Evolutionary conservation across 2,329 filamentous ascomycete species (phyloP).

Genomic region (Neophaeococcomyces aloes): DNA sequence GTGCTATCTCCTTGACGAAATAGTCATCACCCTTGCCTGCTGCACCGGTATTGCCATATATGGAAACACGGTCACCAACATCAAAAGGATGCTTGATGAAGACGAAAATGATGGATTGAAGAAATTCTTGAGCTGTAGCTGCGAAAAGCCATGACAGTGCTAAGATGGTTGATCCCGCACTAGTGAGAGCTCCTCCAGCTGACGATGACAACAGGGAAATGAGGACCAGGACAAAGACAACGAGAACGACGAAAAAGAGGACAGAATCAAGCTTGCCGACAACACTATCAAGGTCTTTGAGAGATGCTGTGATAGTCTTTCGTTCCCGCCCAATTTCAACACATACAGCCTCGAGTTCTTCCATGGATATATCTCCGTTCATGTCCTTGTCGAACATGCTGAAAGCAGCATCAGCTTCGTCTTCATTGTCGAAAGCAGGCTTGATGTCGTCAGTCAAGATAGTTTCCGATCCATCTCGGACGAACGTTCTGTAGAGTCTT

Average conservation of each 20-base stretch:
- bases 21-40: slow-evolving; percentile 76
- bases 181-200: slow-evolving; percentile 81
- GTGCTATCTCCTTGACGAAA: slow-evolving; percentile 86
- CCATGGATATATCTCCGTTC: slow-evolving; percentile 92
- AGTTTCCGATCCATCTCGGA: slow-evolving; percentile 61
- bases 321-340: slow-evolving; percentile 91
- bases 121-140: slow-evolving; percentile 84
- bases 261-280: slow-evolving; percentile 82
- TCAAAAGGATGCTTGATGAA: slow-evolving; percentile 97
- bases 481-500: slow-evolving; percentile 77
- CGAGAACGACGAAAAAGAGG: slow-evolving; percentile 71
- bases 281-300: slow-evolving; percentile 91
- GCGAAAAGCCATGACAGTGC: slow-evolving; percentile 89
- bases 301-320: slow-evolving; percentile 85
- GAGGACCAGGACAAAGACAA: slow-evolving; percentile 77
- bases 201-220: slow-evolving; percentile 82
- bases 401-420: slow-evolving; percentile 83
- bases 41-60: slow-evolving; percentile 84
- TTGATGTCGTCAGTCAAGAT: slow-evolving; percentile 69
- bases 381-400: slow-evolving; percentile 91
- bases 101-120: slow-evolving; percentile 89
- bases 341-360: slow-evolving; percentile 84
- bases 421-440: slow-evolving; percentile 65
- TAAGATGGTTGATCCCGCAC: slow-evolving; percentile 75
- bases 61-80: slow-evolving; percentile 81